A percentile compares a stretch with the other conserved stretches of the same genome.
Evolutionary conservation across 768 basidiomycete genomes (phyloP).

Genomic region (Daedalea quercina): DNA sequence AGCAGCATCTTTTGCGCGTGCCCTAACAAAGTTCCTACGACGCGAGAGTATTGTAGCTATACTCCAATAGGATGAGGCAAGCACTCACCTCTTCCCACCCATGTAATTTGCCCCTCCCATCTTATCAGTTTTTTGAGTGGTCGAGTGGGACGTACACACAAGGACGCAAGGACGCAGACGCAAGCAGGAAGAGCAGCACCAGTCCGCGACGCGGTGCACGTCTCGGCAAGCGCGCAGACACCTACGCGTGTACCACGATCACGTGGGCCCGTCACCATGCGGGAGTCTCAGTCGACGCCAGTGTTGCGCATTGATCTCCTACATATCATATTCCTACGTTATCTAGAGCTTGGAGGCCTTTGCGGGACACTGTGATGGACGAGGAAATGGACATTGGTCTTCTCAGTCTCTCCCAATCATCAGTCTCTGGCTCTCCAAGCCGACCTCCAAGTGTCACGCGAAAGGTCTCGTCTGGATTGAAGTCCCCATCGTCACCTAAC

Average conservation of each 20-base stretch:
- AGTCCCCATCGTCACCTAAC: constrained; percentile 29
- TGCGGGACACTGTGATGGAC: constrained; percentile 2
- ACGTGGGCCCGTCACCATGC: neutral
- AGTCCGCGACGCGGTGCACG: neutral
- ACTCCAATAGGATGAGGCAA: neutral
- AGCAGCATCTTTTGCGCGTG: constrained; percentile 48
- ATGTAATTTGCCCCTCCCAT: constrained; percentile 74
- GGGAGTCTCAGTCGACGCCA: neutral
- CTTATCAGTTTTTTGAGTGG: neutral
- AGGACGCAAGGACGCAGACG: no score
- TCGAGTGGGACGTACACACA: no score
- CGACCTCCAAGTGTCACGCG: neutral
- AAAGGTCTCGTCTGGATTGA: constrained; percentile 11
- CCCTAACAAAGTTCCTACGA: constrained; percentile 50
- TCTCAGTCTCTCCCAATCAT: constrained; percentile 13
- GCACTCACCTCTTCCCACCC: constrained; percentile 58
- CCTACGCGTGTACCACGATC: neutral
- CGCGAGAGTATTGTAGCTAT: neutral
- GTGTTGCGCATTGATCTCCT: no score
- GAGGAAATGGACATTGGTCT: constrained; percentile 23
- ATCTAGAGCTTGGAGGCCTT: no score
- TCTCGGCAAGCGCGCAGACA: neutral
- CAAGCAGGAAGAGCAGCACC: neutral
- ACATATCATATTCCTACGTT: no score
- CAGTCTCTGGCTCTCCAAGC: constrained; percentile 1